Evolutionary conservation across 2,329 filamentous ascomycete species (phyloP).

Genomic region (Claviceps sp.): DNA sequence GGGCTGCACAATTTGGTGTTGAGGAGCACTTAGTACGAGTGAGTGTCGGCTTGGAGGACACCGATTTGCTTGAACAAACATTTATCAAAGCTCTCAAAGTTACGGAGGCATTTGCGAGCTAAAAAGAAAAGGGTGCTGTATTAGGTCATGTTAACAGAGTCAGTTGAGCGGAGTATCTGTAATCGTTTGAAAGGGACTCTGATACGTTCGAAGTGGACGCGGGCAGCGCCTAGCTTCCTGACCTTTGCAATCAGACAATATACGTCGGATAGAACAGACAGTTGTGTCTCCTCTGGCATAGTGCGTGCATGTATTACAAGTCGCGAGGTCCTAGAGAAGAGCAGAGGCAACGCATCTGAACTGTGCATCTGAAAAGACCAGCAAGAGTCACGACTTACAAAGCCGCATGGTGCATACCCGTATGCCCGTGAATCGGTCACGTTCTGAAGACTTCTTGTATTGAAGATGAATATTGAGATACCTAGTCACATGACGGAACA

Average conservation of each 20-base stretch:
- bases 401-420: neutral
- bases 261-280: neutral
- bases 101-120: constrained; percentile 15
- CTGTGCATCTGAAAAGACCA: too few species aligned
- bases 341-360: too few species aligned
- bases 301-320: neutral
- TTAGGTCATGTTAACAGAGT: neutral
- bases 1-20: constrained; percentile 72
- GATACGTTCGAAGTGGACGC: neutral
- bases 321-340: too few species aligned
- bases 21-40: constrained; percentile 69
- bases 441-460: neutral
- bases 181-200: neutral
- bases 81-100: constrained; percentile 60
- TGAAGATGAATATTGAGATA: neutral
- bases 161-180: neutral
- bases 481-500: constrained; percentile 45
- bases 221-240: neutral
- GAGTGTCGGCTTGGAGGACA: constrained; percentile 81
- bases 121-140: neutral
- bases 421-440: neutral
- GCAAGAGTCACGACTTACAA: too few species aligned
- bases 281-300: neutral
- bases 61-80: constrained; percentile 45
- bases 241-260: neutral